These are phyloP conservation scores for Globisporangium okanoganense DNA, from an alignment of 352 stramenopile genomes.

Conservation along the genomic window DNA sequence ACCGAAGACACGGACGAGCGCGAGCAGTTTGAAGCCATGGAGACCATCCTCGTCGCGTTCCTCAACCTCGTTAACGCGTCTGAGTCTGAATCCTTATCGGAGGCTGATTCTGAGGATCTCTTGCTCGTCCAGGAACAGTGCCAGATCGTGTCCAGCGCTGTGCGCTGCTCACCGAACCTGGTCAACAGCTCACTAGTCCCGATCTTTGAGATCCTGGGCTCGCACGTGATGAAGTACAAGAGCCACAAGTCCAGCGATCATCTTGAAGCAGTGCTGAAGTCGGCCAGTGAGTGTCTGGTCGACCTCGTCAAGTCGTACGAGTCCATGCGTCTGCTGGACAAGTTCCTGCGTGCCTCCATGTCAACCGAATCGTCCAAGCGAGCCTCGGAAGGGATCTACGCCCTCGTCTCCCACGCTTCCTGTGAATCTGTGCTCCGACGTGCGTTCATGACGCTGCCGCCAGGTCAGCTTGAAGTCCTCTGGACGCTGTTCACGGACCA, in stretches of 20 bases:
- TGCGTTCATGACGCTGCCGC: constrained; percentile 66
- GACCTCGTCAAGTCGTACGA: constrained; percentile 73
- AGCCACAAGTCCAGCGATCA: not conserved
- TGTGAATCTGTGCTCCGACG: constrained; percentile 54
- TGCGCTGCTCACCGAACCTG: constrained; percentile 74
- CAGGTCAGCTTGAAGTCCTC: constrained; percentile 73
- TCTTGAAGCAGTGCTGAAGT: not conserved
- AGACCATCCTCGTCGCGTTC: constrained; percentile 64
- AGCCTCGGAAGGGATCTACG: constrained; percentile 36
- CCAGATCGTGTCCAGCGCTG: constrained; percentile 50
- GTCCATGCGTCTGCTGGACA: constrained; percentile 80
- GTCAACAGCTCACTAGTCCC: constrained; percentile 53
- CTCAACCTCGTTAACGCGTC: constrained; percentile 19
- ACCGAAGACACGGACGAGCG: constrained; percentile 83
- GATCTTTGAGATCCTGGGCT: constrained; percentile 61
- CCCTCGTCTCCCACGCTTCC: constrained; percentile 34
- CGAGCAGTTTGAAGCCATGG: constrained; percentile 76
- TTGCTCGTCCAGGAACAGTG: constrained; percentile 27
- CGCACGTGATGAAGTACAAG: constrained; percentile 16
- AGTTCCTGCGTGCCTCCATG: constrained; percentile 40
- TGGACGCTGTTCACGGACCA: constrained; percentile 68
- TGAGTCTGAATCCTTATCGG: no score
- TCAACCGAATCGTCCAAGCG: constrained; percentile 16
- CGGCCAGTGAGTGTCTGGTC: constrained; percentile 37
- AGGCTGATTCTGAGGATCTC: no score